These are phyloP conservation scores for Endocalyx cinctus DNA, from an alignment of 2,329 filamentous ascomycete species.

Conservation along the genomic window DNA sequence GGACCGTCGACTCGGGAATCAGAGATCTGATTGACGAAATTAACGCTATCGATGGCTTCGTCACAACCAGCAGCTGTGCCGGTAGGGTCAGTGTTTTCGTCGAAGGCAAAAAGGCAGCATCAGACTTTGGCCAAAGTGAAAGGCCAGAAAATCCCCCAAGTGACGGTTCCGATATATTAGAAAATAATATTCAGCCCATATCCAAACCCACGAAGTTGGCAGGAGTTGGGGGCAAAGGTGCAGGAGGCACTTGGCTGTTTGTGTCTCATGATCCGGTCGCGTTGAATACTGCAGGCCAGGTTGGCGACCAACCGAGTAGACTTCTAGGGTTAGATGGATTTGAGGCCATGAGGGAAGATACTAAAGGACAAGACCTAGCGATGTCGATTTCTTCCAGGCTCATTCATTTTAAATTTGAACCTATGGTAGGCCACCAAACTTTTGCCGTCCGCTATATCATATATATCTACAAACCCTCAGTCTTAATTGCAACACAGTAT, in stretches of 20 bases:
- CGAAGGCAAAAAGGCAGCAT: slow-evolving; percentile 60
- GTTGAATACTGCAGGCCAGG: slow-evolving; percentile 12
- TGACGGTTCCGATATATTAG: too few relatives aligned
- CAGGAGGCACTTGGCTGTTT: slow-evolving; percentile 78
- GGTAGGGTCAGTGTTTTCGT: slow-evolving; percentile 84
- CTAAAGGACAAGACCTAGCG: slow-evolving; percentile 11
- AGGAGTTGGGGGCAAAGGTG: slow-evolving; percentile 78
- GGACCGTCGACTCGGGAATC: slow-evolving; percentile 76
- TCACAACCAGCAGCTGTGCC: slow-evolving; percentile 91
- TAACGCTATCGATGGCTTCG: slow-evolving; percentile 68
- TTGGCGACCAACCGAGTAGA: slow-evolving; percentile 13
- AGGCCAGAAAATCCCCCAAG: too few relatives aligned
- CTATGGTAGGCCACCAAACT: slow-evolving; percentile 66
- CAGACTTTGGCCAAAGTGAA: slow-evolving; percentile 9
- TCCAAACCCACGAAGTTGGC: slow-evolving; percentile 40
- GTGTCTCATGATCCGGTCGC: slow-evolving; percentile 74
- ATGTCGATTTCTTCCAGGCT: slow-evolving; percentile 41
- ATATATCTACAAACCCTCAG: too few relatives aligned
- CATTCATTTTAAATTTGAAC: slow-evolving; percentile 89
- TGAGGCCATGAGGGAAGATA: slow-evolving; percentile 4
- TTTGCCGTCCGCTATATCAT: neutral
- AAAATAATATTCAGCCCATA: too few relatives aligned
- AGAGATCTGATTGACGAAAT: slow-evolving; percentile 72
- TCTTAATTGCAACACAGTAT: too few relatives aligned
- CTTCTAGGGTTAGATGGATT: neutral